These are phyloP conservation scores for Chaetoceros tenuissimus DNA, from an alignment of 108 stramenopile genomes.

Conservation along the genomic window DNA sequence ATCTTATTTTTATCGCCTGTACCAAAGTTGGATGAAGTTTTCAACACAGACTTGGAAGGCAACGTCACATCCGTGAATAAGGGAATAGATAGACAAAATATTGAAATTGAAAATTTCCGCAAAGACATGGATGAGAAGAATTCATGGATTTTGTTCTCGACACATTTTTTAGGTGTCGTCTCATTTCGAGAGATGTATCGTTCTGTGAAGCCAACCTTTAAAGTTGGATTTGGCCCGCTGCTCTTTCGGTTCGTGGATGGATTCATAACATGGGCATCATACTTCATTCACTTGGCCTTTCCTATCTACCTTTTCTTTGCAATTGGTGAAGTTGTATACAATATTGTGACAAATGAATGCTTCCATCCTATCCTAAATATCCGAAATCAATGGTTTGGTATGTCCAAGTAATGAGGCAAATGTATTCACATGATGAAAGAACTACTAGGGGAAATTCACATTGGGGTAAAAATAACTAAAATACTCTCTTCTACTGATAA, in stretches of 20 bases:
- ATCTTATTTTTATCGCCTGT: background rate
- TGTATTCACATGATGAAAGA: no score
- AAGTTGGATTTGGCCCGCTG: background rate
- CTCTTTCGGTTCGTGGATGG: background rate
- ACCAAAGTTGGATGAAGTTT: background rate
- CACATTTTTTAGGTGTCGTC: background rate
- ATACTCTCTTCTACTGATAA: no score
- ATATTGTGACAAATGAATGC: background rate
- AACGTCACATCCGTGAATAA: background rate
- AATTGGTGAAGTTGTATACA: background rate
- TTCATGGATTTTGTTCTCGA: background rate
- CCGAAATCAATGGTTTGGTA: no score
- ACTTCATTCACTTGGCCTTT: background rate
- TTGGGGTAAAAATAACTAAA: no score
- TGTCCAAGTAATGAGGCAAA: no score
- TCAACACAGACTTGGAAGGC: background rate
- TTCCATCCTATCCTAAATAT: background rate
- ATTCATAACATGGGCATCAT: background rate
- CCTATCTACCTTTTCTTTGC: background rate
- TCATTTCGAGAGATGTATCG: background rate
- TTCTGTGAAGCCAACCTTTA: no score
- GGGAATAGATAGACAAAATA: background rate
- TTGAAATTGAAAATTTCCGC: background rate
- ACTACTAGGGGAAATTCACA: no score
- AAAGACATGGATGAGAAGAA: background rate